phyloP scores from a whole-genome alignment of 305 asterid species.

The Fraxinus latifolia region DNA sequence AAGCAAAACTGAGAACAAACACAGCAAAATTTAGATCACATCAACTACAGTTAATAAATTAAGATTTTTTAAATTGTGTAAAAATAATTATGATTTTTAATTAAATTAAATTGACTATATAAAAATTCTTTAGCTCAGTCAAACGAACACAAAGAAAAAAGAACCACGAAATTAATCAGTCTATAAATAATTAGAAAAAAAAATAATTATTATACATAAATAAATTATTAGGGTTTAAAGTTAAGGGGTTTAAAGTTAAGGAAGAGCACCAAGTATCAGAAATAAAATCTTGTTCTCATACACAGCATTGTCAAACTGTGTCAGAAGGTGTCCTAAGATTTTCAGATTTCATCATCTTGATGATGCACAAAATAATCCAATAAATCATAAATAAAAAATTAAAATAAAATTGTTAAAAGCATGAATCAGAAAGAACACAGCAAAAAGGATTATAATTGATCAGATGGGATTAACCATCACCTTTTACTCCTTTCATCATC shows the following conservation, averaged over 20 bases:
- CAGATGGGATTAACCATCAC: slow-evolving; percentile 43
- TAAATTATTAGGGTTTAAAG: not conserved
- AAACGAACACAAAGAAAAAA: not conserved
- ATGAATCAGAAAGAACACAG: slow-evolving; percentile 70
- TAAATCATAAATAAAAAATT: not conserved
- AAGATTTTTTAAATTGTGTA: not conserved
- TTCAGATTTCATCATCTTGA: slow-evolving; percentile 38
- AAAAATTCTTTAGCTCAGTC: not conserved
- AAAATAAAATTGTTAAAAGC: not conserved
- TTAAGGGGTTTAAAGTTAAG: not conserved
- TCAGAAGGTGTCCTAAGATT: slow-evolving; percentile 68
- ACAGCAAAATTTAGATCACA: no score
- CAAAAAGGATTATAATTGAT: slow-evolving; percentile 38
- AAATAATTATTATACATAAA: not conserved
- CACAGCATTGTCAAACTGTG: slow-evolving; percentile 47
- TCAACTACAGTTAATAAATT: no score
- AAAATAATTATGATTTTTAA: no score
- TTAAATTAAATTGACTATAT: not conserved
- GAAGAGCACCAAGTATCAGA: slow-evolving; percentile 31
- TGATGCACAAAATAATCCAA: not conserved
- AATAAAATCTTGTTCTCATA: slow-evolving; percentile 37
- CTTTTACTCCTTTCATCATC: slow-evolving; percentile 33
- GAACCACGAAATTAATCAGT: not conserved
- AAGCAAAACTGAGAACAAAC: no score
- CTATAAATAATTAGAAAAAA: not conserved